Evolutionary conservation across 2,329 filamentous ascomycete species (phyloP).

Genomic region (Apiospora hydei): DNA sequence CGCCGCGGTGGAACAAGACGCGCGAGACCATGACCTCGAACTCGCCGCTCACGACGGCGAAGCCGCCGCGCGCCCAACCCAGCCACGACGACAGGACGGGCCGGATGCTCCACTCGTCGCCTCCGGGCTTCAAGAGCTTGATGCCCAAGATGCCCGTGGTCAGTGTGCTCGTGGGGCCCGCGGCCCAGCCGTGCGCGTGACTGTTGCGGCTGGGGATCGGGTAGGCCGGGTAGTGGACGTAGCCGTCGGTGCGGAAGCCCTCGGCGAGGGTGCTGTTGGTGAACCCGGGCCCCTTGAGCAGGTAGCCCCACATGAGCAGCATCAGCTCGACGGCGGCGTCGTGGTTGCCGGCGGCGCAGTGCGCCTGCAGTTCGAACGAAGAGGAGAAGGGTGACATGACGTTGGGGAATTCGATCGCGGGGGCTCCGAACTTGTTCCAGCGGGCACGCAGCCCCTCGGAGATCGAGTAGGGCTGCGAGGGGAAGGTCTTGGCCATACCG

Average conservation of each 20-base stretch:
- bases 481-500: conserved; percentile 15
- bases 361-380: conserved; percentile 34
- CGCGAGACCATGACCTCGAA: not conserved
- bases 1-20: not conserved
- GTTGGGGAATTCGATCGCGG: conserved; percentile 40
- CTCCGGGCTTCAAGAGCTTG: conserved; percentile 36
- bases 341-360: conserved; percentile 47
- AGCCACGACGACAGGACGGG: conserved; percentile 44
- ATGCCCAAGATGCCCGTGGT: conserved; percentile 41
- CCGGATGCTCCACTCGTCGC: conserved; percentile 37
- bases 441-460: conserved; percentile 47
- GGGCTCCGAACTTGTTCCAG: conserved; percentile 54
- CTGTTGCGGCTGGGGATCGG: conserved; percentile 39
- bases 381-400: conserved; percentile 33
- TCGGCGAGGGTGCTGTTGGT: conserved; percentile 52
- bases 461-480: conserved; percentile 37
- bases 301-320: conserved; percentile 48
- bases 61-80: conserved; percentile 46
- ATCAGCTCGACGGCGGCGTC: conserved; percentile 51
- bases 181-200: conserved; percentile 48
- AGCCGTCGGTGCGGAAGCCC: conserved; percentile 48
- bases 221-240: conserved; percentile 45
- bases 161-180: conserved; percentile 44
- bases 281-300: conserved; percentile 47
- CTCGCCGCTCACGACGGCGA: conserved; percentile 37